Base-by-base conservation (phyloP, 805 yeast genomes). In the Monosporozyma yasuniensis region DNA sequence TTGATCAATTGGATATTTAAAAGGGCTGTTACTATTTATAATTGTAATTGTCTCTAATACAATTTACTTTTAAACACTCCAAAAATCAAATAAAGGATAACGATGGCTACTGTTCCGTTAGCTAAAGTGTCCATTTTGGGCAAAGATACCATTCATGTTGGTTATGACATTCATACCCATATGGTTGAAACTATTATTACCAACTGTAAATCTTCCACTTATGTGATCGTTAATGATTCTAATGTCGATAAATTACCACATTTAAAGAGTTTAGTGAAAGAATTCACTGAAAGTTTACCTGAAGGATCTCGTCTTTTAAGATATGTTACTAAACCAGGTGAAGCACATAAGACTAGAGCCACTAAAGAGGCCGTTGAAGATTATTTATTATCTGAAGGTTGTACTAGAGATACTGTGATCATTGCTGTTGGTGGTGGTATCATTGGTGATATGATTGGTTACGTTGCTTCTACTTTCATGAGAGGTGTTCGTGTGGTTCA, bases 381-480 rank as follows among this genome's bases (percentile, higher is more conserved):
- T 68, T 91, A 77, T 68, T 71, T 93, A 61, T 76, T 93, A 54
- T 61, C 69, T 4, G 70, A 87, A 61, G 95, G 96, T 23, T 93
- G 99, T 68, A 93, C 98, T 14, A 80, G 99, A 69, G 99, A 93
- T 66, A 89, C 98, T 2, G 87, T 93, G 23, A 81, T 93, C 50
- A 70, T 93, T 45, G 99, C 99, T 8, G 80, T 93, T 52, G 99
- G 99, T 54, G 99, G 99, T 57, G 99, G 99, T 59, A 95, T 93
- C 47, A 91, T 93, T 67, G 99, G 99, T 52, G 99, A 93, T 65
- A 91, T 93, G 99, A 87, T 91, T 56, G 99, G 99, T 3, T 93
- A 81, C 65, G 98, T 93, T 41, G 99, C 99, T n/a, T 91, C 99
- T 30, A 93, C 99, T 2, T 93, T 93, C 67, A 93, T 93, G 99